Conservation (phyloP, 2,329 filamentous ascomycete species). For the Aspergillus amoenus region DNA sequence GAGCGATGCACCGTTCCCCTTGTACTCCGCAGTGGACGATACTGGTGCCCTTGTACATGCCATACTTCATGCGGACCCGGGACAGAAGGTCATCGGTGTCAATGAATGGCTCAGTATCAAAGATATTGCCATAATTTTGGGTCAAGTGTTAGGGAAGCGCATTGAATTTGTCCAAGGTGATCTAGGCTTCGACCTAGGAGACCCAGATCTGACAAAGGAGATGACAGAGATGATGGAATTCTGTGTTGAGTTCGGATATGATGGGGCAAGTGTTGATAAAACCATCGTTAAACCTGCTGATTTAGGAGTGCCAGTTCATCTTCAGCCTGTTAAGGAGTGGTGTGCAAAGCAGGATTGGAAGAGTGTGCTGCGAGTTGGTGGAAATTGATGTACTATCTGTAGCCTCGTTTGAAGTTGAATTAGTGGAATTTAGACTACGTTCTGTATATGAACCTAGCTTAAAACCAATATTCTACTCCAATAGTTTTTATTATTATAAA, state of each 20-base stretch:
- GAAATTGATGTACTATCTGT: not conserved
- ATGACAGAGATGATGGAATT: conserved; percentile 9
- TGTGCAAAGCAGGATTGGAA: conserved; percentile 8
- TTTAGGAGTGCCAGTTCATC: not conserved
- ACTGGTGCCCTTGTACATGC: conserved; percentile 12
- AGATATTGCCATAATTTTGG: not conserved
- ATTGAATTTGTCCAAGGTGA: conserved; percentile 1
- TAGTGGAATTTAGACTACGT: too few species aligned
- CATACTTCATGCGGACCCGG: not conserved
- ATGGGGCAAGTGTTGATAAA: conserved; percentile 4
- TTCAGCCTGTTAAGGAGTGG: conserved; percentile 5
- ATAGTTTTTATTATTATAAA: not conserved
- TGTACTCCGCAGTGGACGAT: conserved; percentile 11
- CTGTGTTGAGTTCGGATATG: conserved; percentile 14
- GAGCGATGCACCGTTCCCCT: not conserved
- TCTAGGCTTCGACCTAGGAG: conserved; percentile 2
- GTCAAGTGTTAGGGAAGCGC: not conserved
- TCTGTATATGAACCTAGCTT: too few species aligned
- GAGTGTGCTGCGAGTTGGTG: not conserved
- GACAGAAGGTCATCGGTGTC: conserved; percentile 6
- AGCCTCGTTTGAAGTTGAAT: not conserved
- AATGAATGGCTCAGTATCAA: conserved; percentile 9
- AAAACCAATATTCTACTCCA: too few species aligned
- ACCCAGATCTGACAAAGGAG: conserved; percentile 9
- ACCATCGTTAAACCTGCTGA: not conserved